Percentiles rank a stretch among this genome's conserved stretches.
These are phyloP conservation scores for Amanita brunnescens DNA, from an alignment of 768 basidiomycete species.

Conservation along the genomic window DNA sequence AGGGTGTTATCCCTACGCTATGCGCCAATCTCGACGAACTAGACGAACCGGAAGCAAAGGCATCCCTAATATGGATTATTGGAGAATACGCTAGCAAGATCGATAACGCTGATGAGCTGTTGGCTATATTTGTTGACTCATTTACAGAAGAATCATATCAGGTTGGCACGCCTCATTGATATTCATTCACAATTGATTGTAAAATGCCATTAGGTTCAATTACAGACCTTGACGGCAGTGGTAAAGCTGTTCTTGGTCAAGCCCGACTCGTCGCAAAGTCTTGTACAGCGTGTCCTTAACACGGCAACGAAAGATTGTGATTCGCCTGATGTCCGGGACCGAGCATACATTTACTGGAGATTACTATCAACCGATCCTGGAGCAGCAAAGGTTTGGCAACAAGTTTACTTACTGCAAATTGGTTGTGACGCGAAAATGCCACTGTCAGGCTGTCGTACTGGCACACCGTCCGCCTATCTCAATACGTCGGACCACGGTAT, in stretches of 20 bases:
- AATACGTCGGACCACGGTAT: conserved; percentile 84
- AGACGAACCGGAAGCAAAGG: conserved; percentile 97
- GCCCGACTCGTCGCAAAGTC: conserved; percentile 84
- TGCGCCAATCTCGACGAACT: conserved; percentile 94
- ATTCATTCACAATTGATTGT: background rate
- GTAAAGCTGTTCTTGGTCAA: conserved; percentile 96
- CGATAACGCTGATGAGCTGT: conserved; percentile 90
- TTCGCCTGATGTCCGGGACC: conserved; percentile 91
- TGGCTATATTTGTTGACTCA: conserved; percentile 82
- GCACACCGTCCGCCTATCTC: conserved; percentile 90
- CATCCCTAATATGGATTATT: conserved; percentile 98
- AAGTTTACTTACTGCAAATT: background rate
- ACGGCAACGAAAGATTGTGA: conserved; percentile 98
- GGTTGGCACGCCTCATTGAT: conserved; percentile 33
- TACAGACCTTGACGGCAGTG: conserved; percentile 86
- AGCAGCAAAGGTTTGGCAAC: conserved; percentile 71
- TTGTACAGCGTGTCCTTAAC: conserved; percentile 87
- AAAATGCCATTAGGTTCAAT: conserved; percentile 42
- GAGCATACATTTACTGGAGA: conserved; percentile 98
- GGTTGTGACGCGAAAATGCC: background rate
- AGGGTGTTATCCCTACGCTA: conserved; percentile 91
- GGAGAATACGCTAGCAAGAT: conserved; percentile 98
- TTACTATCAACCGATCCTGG: conserved; percentile 89
- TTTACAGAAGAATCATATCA: conserved; percentile 93
- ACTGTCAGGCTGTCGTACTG: conserved; percentile 65